These are phyloP conservation scores for Helotiales sp. DNA, from an alignment of 2,329 filamentous ascomycete genomes.

Conservation along the genomic window DNA sequence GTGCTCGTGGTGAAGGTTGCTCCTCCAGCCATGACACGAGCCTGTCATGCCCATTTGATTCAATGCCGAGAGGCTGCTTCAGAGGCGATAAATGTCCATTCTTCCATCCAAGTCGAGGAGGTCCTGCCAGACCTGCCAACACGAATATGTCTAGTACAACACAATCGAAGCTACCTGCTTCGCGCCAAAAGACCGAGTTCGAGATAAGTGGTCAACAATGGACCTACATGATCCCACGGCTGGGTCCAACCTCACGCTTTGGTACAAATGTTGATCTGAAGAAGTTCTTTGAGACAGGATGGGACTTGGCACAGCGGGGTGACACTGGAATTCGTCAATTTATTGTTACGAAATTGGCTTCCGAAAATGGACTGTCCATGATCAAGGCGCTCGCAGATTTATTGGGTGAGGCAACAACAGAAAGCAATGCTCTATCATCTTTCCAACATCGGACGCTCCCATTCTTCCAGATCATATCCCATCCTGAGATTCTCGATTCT, in stretches of 20 bases:
- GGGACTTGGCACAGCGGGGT: constrained; percentile 25
- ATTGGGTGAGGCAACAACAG: constrained; percentile 18
- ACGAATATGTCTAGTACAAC: constrained; percentile 14
- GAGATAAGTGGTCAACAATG: constrained; percentile 25
- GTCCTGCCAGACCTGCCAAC: constrained; percentile 9
- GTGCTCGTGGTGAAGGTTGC: constrained; percentile 21
- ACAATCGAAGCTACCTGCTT: not conserved
- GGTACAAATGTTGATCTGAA: constrained; percentile 21
- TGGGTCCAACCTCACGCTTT: constrained; percentile 17
- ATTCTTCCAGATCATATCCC: constrained; percentile 42
- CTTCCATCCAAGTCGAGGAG: not conserved
- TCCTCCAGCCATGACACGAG: constrained; percentile 23
- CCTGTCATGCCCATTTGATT: not conserved
- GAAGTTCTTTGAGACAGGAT: constrained; percentile 27
- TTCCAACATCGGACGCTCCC: constrained; percentile 37
- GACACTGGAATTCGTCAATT: constrained; percentile 27
- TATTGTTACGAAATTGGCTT: constrained; percentile 27
- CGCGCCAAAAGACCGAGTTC: constrained; percentile 22
- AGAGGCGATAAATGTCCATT: not conserved
- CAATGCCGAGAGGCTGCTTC: not conserved
- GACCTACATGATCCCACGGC: constrained; percentile 29
- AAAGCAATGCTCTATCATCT: constrained; percentile 24
- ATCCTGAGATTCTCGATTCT: constrained; percentile 42
- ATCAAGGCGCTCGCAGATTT: constrained; percentile 24
- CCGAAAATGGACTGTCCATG: constrained; percentile 25